Conservation (phyloP, 2,329 filamentous ascomycete species). For the Aspergillus neoniger region DNA sequence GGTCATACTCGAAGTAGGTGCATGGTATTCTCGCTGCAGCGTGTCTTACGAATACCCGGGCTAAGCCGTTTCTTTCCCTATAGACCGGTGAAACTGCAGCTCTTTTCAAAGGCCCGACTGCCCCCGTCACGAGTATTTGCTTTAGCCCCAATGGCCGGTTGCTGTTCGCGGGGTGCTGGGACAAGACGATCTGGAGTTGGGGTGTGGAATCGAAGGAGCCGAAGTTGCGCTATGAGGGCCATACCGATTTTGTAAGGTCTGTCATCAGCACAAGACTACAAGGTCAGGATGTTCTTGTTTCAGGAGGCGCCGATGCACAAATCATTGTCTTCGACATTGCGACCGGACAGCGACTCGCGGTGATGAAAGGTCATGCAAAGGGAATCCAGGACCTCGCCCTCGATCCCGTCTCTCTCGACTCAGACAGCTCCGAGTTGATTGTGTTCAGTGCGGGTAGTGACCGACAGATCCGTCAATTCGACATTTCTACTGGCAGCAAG, state of each 20-base stretch:
- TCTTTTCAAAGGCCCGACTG: constrained; percentile 70
- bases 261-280: constrained; percentile 64
- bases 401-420: constrained; percentile 63
- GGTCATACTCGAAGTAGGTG: constrained; percentile 73
- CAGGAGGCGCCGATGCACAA: constrained; percentile 75
- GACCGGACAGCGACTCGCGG: constrained; percentile 69
- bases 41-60: constrained; percentile 9
- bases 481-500: constrained; percentile 32
- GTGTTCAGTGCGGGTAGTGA: constrained; percentile 81
- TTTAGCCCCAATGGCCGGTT: constrained; percentile 63
- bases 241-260: constrained; percentile 89
- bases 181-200: constrained; percentile 90
- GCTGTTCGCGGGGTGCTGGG: constrained; percentile 85
- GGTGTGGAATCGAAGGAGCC: constrained; percentile 59
- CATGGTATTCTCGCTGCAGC: constrained; percentile 20
- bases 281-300: constrained; percentile 66
- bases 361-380: constrained; percentile 74
- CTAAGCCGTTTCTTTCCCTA: constrained; percentile 19
- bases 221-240: constrained; percentile 68
- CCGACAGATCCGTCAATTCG: constrained; percentile 71
- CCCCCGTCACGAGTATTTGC: constrained; percentile 77
- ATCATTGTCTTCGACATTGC: constrained; percentile 80
- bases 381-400: constrained; percentile 78
- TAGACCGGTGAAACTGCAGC: constrained; percentile 50
- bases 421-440: constrained; percentile 45